Evolutionary conservation across 306 rosid genomes (phyloP).

Genomic region (Mimosa bimucronata): DNA sequence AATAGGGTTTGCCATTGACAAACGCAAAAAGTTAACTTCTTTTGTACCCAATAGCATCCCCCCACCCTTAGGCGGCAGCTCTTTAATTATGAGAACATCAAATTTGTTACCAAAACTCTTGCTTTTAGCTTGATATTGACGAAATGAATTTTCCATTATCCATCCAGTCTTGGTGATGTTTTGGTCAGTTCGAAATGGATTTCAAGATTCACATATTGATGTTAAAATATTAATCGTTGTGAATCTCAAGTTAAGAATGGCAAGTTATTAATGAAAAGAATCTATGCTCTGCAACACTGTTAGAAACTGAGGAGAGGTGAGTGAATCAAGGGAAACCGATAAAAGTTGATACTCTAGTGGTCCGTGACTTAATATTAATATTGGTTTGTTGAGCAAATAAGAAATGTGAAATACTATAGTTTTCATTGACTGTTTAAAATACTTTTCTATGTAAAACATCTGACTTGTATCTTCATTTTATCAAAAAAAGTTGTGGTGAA

Average conservation of each 20-base stretch:
- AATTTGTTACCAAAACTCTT: slow-evolving; percentile 9
- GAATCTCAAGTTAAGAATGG: neutral
- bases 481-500: too few species aligned
- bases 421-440: too few species aligned
- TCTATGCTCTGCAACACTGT: neutral
- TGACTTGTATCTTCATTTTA: too few species aligned
- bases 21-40: neutral
- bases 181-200: neutral
- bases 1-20: slow-evolving; percentile 12
- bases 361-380: too few species aligned
- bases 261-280: neutral
- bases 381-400: too few species aligned
- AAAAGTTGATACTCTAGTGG: neutral
- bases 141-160: slow-evolving; percentile 5
- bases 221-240: neutral
- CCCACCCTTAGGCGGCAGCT: slow-evolving; percentile 31
- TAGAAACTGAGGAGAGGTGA: neutral
- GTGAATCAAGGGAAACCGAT: neutral
- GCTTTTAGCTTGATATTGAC: slow-evolving; percentile 9
- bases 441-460: too few species aligned
- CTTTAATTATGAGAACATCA: slow-evolving; percentile 1
- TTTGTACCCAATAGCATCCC: slow-evolving; percentile 40
- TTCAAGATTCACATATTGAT: neutral
- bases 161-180: neutral
- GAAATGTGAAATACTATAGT: too few species aligned